Evolutionary conservation across 495 filamentous ascomycete genomes (phyloP).

Genomic region (Penicillium robsamsonii): DNA sequence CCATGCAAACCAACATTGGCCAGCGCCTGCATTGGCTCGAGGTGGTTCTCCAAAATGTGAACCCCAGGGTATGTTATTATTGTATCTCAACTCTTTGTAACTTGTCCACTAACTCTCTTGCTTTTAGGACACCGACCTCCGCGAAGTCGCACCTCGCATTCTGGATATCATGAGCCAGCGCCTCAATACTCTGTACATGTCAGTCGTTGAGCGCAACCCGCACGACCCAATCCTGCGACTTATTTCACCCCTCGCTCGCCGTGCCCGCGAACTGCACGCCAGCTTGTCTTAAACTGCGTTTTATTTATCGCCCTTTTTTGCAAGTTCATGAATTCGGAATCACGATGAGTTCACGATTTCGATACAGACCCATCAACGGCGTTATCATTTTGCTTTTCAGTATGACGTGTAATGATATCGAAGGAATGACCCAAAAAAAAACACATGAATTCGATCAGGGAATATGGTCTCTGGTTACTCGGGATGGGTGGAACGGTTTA

Average conservation of each 20-base stretch:
- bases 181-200: constrained; percentile 68
- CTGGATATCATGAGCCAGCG: constrained; percentile 71
- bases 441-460: neutral
- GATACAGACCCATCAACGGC: constrained; percentile 3
- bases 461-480: constrained; percentile 3
- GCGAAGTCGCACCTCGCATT: constrained; percentile 60
- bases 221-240: constrained; percentile 62
- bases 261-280: constrained; percentile 51
- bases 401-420: constrained; percentile 23
- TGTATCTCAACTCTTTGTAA: constrained; percentile 2
- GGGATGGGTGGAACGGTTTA: neutral
- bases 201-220: constrained; percentile 58
- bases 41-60: constrained; percentile 57
- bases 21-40: constrained; percentile 80
- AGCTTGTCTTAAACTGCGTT: constrained; percentile 4
- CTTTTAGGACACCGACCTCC: constrained; percentile 68
- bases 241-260: constrained; percentile 55
- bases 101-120: neutral
- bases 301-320: constrained; percentile 3
- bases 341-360: constrained; percentile 1
- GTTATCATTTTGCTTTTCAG: constrained; percentile 15
- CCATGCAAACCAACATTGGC: constrained; percentile 60
- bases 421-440: constrained; percentile 5
- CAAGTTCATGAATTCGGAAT: neutral
- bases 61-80: constrained; percentile 44